Conservation (phyloP, 306 rosid species). For the Inga laurina region DNA sequence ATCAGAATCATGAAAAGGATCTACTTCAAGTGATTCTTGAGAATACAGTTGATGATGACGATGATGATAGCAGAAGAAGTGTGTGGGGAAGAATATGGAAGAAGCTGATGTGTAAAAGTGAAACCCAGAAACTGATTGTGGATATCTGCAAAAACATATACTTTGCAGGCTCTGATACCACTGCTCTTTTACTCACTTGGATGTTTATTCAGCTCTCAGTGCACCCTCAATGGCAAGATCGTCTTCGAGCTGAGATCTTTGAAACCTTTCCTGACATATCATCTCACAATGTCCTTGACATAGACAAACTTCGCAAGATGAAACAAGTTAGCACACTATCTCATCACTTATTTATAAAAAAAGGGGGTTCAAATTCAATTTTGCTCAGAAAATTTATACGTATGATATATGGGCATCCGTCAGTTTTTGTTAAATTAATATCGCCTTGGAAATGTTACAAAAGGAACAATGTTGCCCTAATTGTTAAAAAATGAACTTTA, state of each 20-base stretch:
- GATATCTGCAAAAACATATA: constrained; percentile 41
- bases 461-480: too few relatives aligned
- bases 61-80: too few relatives aligned
- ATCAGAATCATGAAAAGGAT: constrained; percentile 24
- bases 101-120: neutral
- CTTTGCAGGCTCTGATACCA: neutral
- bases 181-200: neutral
- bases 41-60: neutral
- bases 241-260: neutral
- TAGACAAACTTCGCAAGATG: neutral
- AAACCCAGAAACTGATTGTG: constrained; percentile 16
- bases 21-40: constrained; percentile 31
- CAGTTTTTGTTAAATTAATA: too few relatives aligned
- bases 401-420: too few relatives aligned
- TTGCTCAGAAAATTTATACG: too few relatives aligned
- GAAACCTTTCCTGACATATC: neutral
- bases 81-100: neutral
- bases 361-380: too few relatives aligned
- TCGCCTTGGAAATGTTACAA: too few relatives aligned
- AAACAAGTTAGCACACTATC: neutral
- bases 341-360: neutral
- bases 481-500: too few relatives aligned
- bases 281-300: neutral
- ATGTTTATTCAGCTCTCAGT: neutral
- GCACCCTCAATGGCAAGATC: neutral